phyloP scores from a whole-genome alignment of 108 stramenopile genomes.

The Skeletonema menzelii region DNA sequence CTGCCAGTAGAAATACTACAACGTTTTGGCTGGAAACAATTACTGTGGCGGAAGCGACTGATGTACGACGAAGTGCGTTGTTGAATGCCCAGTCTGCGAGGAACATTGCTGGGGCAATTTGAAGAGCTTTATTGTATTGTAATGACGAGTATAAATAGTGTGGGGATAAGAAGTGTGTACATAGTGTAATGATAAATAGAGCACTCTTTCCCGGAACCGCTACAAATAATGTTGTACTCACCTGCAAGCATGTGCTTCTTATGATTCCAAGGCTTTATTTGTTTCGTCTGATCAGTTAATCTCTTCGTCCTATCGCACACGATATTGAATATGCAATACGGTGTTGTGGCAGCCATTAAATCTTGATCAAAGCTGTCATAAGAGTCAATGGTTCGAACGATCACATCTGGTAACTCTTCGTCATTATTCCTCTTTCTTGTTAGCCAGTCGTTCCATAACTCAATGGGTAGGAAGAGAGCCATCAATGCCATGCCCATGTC shows the following conservation, averaged over 20 bases:
- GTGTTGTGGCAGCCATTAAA: neutral
- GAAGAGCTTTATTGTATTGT: neutral
- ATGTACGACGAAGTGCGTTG: slow-evolving; percentile 18
- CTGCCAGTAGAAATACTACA: slow-evolving; percentile 35
- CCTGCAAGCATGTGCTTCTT: slow-evolving; percentile 31
- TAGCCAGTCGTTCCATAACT: neutral
- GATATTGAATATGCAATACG: neutral
- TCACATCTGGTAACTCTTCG: neutral
- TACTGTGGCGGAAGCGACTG: slow-evolving; percentile 29
- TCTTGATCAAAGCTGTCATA: slow-evolving; percentile 21
- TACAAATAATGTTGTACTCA: neutral
- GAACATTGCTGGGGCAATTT: slow-evolving; percentile 36
- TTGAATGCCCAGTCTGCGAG: slow-evolving; percentile 38
- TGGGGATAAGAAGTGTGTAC: too few relatives aligned
- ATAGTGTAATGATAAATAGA: too few relatives aligned
- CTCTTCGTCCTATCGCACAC: neutral
- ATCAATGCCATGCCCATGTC: slow-evolving; percentile 27
- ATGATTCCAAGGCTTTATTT: slow-evolving; percentile 22
- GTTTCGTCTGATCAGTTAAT: neutral
- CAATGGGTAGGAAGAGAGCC: slow-evolving; percentile 6
- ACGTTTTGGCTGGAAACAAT: slow-evolving; percentile 21
- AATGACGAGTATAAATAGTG: neutral
- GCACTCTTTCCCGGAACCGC: too few relatives aligned
- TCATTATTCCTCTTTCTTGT: neutral
- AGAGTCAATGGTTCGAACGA: neutral